phyloP scores from a whole-genome alignment of 2,329 filamentous ascomycete genomes.

The Venturia pyrina region DNA sequence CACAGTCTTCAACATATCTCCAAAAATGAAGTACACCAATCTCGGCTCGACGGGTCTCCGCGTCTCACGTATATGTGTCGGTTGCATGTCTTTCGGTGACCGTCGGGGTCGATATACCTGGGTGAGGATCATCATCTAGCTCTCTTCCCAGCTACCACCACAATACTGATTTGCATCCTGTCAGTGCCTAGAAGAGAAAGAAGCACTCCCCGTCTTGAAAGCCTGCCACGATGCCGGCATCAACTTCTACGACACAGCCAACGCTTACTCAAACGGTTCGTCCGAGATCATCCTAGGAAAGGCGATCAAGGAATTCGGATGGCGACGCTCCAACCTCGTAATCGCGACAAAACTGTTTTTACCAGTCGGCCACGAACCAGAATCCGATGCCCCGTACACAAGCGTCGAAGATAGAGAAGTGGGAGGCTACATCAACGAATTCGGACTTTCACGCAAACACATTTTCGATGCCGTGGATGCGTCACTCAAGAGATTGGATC shows the following conservation, averaged over 20 bases:
- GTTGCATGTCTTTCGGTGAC: background rate
- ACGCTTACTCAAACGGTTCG: constrained; percentile 46
- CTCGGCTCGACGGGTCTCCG: background rate
- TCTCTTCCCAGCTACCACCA: background rate
- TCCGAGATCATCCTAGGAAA: constrained; percentile 47
- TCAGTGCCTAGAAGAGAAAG: constrained; percentile 22
- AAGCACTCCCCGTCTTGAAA: constrained; percentile 24
- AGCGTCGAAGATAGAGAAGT: background rate
- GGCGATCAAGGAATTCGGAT: constrained; percentile 49
- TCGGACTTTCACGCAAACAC: constrained; percentile 29
- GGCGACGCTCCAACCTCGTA: constrained; percentile 47
- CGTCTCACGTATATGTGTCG: background rate
- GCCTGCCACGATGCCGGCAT: constrained; percentile 31
- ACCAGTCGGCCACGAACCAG: constrained; percentile 35
- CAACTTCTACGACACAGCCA: constrained; percentile 37
- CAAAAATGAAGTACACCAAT: background rate
- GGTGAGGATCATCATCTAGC: constrained; percentile 21
- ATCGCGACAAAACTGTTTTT: constrained; percentile 48
- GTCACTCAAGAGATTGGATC: constrained; percentile 33
- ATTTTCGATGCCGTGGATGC: constrained; percentile 39
- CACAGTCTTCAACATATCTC: background rate
- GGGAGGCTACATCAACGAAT: constrained; percentile 41
- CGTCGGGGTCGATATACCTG: constrained; percentile 31
- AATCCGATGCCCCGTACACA: constrained; percentile 21
- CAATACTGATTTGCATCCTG: background rate